Conservation (phyloP, 441 rosid genomes). For the Croton laevigatus region DNA sequence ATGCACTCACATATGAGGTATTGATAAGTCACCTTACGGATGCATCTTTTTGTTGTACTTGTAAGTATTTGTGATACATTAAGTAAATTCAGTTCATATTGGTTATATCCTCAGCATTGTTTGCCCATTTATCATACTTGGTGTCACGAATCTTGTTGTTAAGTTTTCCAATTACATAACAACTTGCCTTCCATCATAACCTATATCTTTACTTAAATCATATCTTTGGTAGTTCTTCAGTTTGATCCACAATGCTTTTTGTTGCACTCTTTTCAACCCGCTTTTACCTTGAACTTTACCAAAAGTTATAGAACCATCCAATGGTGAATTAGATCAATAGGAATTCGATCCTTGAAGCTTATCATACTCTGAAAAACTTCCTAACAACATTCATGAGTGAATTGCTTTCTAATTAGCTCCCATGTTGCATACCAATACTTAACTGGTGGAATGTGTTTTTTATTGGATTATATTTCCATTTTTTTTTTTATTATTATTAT, state of each 20-base stretch:
- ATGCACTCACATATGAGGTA: slow-evolving; percentile 90
- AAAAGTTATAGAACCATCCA: not conserved
- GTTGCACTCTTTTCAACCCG: not conserved
- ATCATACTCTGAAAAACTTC: not conserved
- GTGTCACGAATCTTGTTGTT: not conserved
- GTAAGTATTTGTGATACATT: not conserved
- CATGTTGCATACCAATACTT: not conserved
- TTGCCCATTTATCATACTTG: not conserved
- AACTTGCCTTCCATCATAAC: not conserved
- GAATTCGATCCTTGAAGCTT: not conserved
- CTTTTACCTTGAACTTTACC: not conserved
- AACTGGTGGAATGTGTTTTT: not conserved
- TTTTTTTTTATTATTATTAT: not conserved
- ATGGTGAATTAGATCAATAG: not conserved
- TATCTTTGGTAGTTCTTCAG: not conserved
- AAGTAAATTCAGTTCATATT: not conserved
- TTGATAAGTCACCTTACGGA: slow-evolving; percentile 11
- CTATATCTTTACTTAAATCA: not conserved
- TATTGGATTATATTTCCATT: slow-evolving; percentile 8
- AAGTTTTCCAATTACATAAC: not conserved
- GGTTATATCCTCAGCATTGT: not conserved
- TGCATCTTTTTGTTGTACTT: slow-evolving; percentile 3
- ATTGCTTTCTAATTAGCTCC: not conserved
- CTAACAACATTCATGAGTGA: not conserved
- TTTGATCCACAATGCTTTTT: not conserved